Evolutionary conservation across 805 yeast genomes (phyloP), one percentile per base, ranked within the genome.

Genomic region (Dipodascus albidus): DNA sequence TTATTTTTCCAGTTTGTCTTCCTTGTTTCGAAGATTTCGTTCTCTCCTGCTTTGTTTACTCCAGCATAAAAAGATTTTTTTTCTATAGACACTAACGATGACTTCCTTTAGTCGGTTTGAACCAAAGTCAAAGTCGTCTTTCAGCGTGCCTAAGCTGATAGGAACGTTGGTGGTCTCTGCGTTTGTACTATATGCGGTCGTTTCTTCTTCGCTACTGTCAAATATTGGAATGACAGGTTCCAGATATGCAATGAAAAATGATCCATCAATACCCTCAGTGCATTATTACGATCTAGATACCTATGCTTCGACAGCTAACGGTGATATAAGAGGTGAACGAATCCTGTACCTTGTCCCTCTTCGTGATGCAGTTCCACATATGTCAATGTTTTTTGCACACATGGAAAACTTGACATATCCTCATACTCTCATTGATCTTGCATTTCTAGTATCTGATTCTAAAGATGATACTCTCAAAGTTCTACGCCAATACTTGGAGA

Each of bases 381-480:
- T 89, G 66, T 91, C 93, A 47, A 82, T 88, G 87, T 87, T 90
- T 62, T 90, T 89, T 64, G 77, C 80, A 31, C 95, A 89, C 68
- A 75, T 90, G 83, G 73, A 70, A 53, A 82, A 83, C 65, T 73
- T 89, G 66, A 80, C 95, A 0, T 89, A 89, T 67, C 96, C 96
- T 19, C 97, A 89, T 67, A 79, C 83, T 62, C 74, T 87, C 53
- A 83, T 89, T 51, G 97, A 89, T 69, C 75, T 75, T 65, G 79
- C 96, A 20, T 91, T 91, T 64, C 70, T 91, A 63, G 95, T 91
- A 2, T 83, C 93, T 50, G 98, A 91, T 69, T 85, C 96, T 1
- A 80, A 84, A 21, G 98, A 90, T 69, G 82, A 85, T 62, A 91
- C 97, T 15, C 75, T 90, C 80, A 84, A 80, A 31, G 78, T 77